These are phyloP conservation scores for Echeveria elegans DNA, from an alignment of 164 flowering plant species.

Conservation along the genomic window DNA sequence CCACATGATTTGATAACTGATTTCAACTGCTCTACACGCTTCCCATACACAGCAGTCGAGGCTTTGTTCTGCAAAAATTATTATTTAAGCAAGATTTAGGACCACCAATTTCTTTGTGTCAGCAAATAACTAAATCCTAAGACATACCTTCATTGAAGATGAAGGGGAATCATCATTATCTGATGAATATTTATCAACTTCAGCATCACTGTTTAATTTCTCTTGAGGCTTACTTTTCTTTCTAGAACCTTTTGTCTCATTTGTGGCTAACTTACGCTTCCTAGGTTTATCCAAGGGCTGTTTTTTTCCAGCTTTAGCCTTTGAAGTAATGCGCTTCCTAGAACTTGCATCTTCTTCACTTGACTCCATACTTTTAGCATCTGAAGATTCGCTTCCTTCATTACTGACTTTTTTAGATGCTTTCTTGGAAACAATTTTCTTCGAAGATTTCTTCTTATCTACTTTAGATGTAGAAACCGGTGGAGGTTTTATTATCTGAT, in stretches of 20 bases:
- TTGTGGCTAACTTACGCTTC: constrained; percentile 39
- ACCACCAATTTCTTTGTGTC: background rate
- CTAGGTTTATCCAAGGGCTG: constrained; percentile 32
- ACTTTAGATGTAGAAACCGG: constrained; percentile 26
- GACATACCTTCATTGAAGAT: constrained; percentile 38
- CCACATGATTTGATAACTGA: constrained; percentile 84
- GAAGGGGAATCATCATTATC: constrained; percentile 49
- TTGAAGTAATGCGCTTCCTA: constrained; percentile 31
- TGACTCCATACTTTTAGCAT: constrained; percentile 29
- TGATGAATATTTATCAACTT: constrained; percentile 40
- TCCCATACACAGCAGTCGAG: constrained; percentile 56
- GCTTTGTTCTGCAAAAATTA: constrained; percentile 41
- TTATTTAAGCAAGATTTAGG: background rate
- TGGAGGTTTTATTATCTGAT: constrained; percentile 34
- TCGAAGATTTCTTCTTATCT: constrained; percentile 9
- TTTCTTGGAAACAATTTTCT: constrained; percentile 23
- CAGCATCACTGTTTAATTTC: constrained; percentile 35
- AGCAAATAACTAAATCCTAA: background rate
- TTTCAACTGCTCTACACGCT: constrained; percentile 76
- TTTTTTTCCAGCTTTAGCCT: constrained; percentile 27
- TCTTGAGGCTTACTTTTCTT: constrained; percentile 38
- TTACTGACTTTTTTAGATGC: constrained; percentile 21
- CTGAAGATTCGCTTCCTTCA: constrained; percentile 31
- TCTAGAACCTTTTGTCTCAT: constrained; percentile 28
- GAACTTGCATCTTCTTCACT: constrained; percentile 34